A percentile compares a stretch with the other conserved stretches of the same genome.
Evolutionary conservation across 768 basidiomycete species (phyloP).

Genomic region (Leccinum olivaceopallidum): DNA sequence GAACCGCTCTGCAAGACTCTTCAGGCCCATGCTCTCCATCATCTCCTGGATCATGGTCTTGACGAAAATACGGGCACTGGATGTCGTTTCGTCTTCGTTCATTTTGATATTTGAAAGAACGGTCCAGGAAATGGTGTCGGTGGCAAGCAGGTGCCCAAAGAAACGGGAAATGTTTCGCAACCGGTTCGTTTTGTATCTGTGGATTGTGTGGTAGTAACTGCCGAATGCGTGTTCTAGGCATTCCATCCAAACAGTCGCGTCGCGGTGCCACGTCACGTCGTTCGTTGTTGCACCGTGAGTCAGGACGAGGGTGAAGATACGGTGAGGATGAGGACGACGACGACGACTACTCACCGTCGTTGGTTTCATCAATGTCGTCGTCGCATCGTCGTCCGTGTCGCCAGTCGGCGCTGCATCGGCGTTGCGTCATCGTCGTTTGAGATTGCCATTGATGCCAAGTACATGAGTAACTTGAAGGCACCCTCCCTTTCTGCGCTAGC

Average conservation of each 20-base stretch:
- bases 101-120: constrained; percentile 83
- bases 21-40: constrained; percentile 91
- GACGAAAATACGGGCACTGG: constrained; percentile 93
- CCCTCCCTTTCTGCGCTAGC: no score
- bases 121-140: constrained; percentile 91
- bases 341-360: no score
- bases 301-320: no score
- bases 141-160: constrained; percentile 89
- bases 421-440: no score
- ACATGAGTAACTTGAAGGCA: no score
- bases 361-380: no score
- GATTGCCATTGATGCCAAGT: no score
- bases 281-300: no score
- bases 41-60: constrained; percentile 97
- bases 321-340: no score
- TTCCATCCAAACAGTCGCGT: constrained; percentile 72
- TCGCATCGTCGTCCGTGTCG: no score
- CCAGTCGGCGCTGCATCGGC: no score
- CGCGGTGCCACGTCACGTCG: no score
- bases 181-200: constrained; percentile 98
- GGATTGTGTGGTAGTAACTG: constrained; percentile 94
- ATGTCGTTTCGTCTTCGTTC: constrained; percentile 98
- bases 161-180: constrained; percentile 96
- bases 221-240: constrained; percentile 83
- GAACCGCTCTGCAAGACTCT: constrained; percentile 84